These are phyloP conservation scores for Drosera capensis DNA, from an alignment of 148 eudicot species.

Conservation along the genomic window DNA sequence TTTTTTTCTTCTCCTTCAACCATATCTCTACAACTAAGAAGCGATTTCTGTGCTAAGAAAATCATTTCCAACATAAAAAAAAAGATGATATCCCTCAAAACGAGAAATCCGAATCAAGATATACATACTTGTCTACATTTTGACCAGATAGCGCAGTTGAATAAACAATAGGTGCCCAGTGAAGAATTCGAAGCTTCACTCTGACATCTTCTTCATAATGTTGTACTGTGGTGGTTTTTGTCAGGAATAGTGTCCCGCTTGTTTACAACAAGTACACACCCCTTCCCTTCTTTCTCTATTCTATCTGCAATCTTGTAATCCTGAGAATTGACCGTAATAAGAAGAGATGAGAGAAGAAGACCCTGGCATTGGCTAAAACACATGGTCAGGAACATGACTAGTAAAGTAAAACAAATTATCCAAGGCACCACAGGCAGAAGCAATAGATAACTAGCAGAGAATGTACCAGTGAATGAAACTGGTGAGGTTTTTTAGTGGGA, in stretches of 20 bases:
- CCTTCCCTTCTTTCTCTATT: conserved; percentile 93
- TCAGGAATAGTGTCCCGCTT: conserved; percentile 98
- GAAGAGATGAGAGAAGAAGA: too few relatives aligned
- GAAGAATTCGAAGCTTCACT: conserved; percentile 70
- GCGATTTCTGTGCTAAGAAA: too few relatives aligned
- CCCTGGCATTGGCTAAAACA: too few relatives aligned
- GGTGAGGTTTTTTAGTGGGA: too few relatives aligned
- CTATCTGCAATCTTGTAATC: conserved; percentile 93
- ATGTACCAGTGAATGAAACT: too few relatives aligned
- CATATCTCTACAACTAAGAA: too few relatives aligned
- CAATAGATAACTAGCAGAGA: too few relatives aligned
- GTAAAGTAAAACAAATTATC: too few relatives aligned
- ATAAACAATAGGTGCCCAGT: conserved; percentile 97
- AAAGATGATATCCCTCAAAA: not conserved
- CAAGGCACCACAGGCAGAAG: too few relatives aligned
- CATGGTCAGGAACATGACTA: too few relatives aligned
- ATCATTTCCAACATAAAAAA: too few relatives aligned
- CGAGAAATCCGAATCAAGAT: not conserved
- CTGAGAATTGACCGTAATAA: conserved; percentile 17
- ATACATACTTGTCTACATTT: conserved; percentile 75
- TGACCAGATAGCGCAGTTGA: conserved; percentile 86
- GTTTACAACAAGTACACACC: conserved; percentile 91
- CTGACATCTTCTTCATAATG: conserved; percentile 84
- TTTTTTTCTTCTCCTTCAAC: too few relatives aligned
- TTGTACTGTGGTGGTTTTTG: conserved; percentile 73